Percentiles rank a stretch among this genome's conserved stretches.
Evolutionary conservation across 768 basidiomycete genomes (phyloP).

Genomic region (Pleurotus salmoneostramineus): DNA sequence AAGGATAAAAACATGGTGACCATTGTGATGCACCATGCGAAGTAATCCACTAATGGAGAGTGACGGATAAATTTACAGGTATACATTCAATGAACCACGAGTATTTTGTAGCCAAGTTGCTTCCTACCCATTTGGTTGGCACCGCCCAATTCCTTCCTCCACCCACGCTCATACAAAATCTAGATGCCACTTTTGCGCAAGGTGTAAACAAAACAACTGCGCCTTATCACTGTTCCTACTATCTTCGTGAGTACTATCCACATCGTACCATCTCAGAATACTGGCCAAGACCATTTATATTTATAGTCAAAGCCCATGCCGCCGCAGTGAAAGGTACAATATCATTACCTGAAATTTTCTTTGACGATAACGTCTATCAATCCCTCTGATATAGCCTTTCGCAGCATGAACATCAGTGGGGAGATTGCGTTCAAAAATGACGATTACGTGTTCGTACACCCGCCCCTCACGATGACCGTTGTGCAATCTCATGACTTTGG

Average conservation of each 20-base stretch:
- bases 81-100: slow-evolving; percentile 50
- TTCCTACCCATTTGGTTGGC: slow-evolving; percentile 39
- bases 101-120: slow-evolving; percentile 35
- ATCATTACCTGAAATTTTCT: background rate
- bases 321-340: slow-evolving; percentile 45
- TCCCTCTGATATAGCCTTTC: slow-evolving; percentile 27
- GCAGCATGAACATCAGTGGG: slow-evolving; percentile 43
- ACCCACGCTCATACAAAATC: background rate
- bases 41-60: too few relatives aligned
- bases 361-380: background rate
- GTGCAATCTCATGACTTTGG: background rate
- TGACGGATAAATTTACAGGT: slow-evolving; percentile 20
- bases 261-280: background rate
- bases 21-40: too few relatives aligned
- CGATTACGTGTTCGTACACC: slow-evolving; percentile 36
- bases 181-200: slow-evolving; percentile 35
- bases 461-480: background rate
- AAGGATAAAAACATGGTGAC: slow-evolving; percentile 41
- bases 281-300: background rate
- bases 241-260: slow-evolving; percentile 30
- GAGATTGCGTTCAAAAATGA: slow-evolving; percentile 54
- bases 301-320: slow-evolving; percentile 42
- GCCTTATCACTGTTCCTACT: slow-evolving; percentile 40
- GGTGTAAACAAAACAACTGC: slow-evolving; percentile 40
- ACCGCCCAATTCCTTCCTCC: background rate